Base-by-base conservation (phyloP, 176 grass and related monocot species). In the Ampelocalamus luodianensis region DNA sequence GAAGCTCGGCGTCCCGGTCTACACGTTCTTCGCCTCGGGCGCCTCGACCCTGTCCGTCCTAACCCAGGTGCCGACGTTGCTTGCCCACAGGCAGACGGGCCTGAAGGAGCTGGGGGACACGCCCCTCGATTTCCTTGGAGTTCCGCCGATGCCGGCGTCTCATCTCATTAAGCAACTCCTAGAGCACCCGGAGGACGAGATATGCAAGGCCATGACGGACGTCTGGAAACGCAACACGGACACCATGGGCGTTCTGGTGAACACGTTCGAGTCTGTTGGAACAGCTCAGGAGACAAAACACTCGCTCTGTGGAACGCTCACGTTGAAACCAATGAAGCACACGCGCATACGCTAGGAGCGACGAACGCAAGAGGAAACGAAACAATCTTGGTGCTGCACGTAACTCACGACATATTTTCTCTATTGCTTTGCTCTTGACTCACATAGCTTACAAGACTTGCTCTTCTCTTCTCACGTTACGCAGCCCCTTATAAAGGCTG, bases 201-300 rank as follows among this genome's bases (percentile, higher is more conserved):
- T 68, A 61, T 85, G 48, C 22, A 73, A 67, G 60, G 15, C 46
- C 29, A 12, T 85, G 0, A 65, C 15, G 0, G 51, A 53, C 59
- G 17, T 43, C 16, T 82, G 37, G 37, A 44, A 60, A 39, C 67
- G 67, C 51, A 82, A 72, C 67, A 82, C 67, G 16, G 80, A 82
- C 54, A 82, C 80, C 37, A 61, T 82, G 67, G 80, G 53, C 15
- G 80, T 82, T 11, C 48, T 62, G 72, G 61, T 50, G 10, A 78
- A 78, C 76, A 78, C 76, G 23, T 64, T 63, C 40, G 76, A 64
- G 76, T n/a, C n/a, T n/a, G n/a, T n/a, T n/a, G n/a, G n/a, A n/a
- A n/a, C n/a, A n/a, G n/a, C n/a, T n/a, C n/a, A n/a, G n/a, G n/a
- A n/a, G n/a, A n/a, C n/a, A n/a, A n/a, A n/a, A n/a, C n/a, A n/a